phyloP scores from a whole-genome alignment of 1,139 yeast species.

The Torulaspora pretoriensis region DNA sequence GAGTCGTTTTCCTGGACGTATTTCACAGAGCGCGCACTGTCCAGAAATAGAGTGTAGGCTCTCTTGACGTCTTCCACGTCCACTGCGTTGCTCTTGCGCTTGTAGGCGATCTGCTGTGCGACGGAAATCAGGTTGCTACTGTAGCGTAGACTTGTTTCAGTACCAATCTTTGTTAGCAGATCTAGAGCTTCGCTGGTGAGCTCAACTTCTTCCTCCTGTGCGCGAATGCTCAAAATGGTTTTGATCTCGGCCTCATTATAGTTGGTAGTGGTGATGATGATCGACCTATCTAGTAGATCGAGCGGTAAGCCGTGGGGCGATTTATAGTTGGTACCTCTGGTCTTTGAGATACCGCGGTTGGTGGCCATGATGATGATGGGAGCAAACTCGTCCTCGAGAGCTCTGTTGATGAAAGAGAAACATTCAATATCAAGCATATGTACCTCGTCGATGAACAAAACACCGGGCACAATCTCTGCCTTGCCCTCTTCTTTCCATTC shows the following conservation, averaged over 20 bases:
- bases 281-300: slow-evolving; percentile 89
- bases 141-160: slow-evolving; percentile 88
- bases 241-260: slow-evolving; percentile 80
- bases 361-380: slow-evolving; percentile 99
- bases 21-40: slow-evolving; percentile 80
- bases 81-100: slow-evolving; percentile 67
- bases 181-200: slow-evolving; percentile 79
- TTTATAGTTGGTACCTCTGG: slow-evolving; percentile 89
- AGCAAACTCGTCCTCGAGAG: slow-evolving; percentile 92
- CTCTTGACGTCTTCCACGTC: slow-evolving; percentile 85
- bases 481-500: slow-evolving; percentile 99
- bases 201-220: slow-evolving; percentile 96
- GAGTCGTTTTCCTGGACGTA: slow-evolving; percentile 64
- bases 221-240: slow-evolving; percentile 81
- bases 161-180: slow-evolving; percentile 84
- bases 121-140: slow-evolving; percentile 89
- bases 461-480: slow-evolving; percentile 98
- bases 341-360: slow-evolving; percentile 86
- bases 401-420: slow-evolving; percentile 91
- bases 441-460: slow-evolving; percentile 93
- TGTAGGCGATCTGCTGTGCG: slow-evolving; percentile 76
- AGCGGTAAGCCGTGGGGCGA: slow-evolving; percentile 96
- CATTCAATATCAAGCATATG: slow-evolving; percentile 98
- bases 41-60: slow-evolving; percentile 81
- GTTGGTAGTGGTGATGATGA: slow-evolving; percentile 79